A percentile compares a stretch with the other conserved stretches of the same genome.
Conservation (phyloP, 2,329 filamentous ascomycete genomes). For the Conoideocrella luteorostrata region DNA sequence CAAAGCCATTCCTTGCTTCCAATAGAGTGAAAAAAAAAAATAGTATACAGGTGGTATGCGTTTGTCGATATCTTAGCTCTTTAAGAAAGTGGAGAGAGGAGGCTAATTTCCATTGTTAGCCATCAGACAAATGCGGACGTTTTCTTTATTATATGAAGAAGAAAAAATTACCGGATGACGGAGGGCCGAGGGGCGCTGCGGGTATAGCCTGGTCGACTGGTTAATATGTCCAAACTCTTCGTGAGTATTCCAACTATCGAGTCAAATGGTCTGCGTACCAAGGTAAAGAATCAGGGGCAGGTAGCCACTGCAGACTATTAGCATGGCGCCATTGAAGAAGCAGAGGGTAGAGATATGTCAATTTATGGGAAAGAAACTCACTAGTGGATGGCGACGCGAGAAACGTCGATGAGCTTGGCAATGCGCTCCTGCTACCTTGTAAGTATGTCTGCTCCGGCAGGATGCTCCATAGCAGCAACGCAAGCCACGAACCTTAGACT, state of each 20-base stretch:
- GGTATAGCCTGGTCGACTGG: slow-evolving; percentile 66
- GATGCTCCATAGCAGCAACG: neutral
- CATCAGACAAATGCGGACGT: neutral
- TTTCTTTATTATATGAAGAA: neutral
- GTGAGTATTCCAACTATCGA: too few relatives aligned
- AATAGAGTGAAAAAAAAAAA: too few relatives aligned
- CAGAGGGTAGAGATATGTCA: neutral
- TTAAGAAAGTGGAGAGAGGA: slow-evolving; percentile 60
- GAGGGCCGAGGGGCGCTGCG: slow-evolving; percentile 87
- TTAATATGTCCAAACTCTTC: too few relatives aligned
- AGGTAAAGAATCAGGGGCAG: slow-evolving; percentile 95
- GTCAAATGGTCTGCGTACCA: too few relatives aligned
- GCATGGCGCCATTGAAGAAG: too few relatives aligned
- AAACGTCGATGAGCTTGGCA: slow-evolving; percentile 90
- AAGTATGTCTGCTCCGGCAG: too few relatives aligned
- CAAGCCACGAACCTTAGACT: slow-evolving; percentile 69
- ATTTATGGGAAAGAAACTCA: slow-evolving; percentile 38
- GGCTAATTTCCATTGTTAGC: slow-evolving; percentile 34
- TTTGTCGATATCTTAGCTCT: too few relatives aligned
- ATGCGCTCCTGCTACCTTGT: slow-evolving; percentile 96
- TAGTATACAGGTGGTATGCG: too few relatives aligned
- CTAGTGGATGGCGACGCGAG: slow-evolving; percentile 93
- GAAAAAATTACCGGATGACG: slow-evolving; percentile 44
- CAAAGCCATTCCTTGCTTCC: too few relatives aligned
- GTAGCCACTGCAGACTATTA: slow-evolving; percentile 66